These are phyloP conservation scores for Taxawa tesnikishii DNA, from an alignment of 2,329 filamentous ascomycete genomes.

Conservation along the genomic window DNA sequence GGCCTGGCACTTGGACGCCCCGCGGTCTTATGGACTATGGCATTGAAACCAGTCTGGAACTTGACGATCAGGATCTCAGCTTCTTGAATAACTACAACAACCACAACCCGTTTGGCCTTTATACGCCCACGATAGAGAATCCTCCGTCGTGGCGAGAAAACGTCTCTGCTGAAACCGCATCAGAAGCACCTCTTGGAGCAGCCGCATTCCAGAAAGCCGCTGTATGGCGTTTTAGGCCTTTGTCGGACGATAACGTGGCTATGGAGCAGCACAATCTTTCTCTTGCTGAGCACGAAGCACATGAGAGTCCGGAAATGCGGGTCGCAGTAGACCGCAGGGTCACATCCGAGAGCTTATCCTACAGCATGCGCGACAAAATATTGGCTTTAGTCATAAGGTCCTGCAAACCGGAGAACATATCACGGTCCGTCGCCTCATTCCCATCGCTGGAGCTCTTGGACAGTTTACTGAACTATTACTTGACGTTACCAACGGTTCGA, in stretches of 20 bases:
- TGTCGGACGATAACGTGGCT: slow-evolving; percentile 21
- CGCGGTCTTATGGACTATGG: slow-evolving; percentile 32
- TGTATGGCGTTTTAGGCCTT: slow-evolving; percentile 32
- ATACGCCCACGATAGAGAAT: slow-evolving; percentile 19
- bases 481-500: slow-evolving; percentile 23
- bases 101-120: slow-evolving; percentile 28
- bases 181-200: slow-evolving; percentile 19
- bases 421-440: slow-evolving; percentile 47
- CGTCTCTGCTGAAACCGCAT: too few species aligned
- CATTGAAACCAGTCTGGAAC: slow-evolving; percentile 31
- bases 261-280: slow-evolving; percentile 26
- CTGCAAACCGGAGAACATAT: slow-evolving; percentile 38
- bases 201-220: slow-evolving; percentile 27
- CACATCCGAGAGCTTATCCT: slow-evolving; percentile 27
- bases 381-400: slow-evolving; percentile 51
- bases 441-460: slow-evolving; percentile 50
- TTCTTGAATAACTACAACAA: slow-evolving; percentile 34
- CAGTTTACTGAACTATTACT: slow-evolving; percentile 47
- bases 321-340: slow-evolving; percentile 27
- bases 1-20: slow-evolving; percentile 28
- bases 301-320: too few species aligned
- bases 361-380: slow-evolving; percentile 42
- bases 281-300: slow-evolving; percentile 22
- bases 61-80: slow-evolving; percentile 32
- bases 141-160: too few species aligned